These are phyloP conservation scores for Saccharum hybrid DNA, from an alignment of 202 grass and related monocot genomes.

Conservation along the genomic window DNA sequence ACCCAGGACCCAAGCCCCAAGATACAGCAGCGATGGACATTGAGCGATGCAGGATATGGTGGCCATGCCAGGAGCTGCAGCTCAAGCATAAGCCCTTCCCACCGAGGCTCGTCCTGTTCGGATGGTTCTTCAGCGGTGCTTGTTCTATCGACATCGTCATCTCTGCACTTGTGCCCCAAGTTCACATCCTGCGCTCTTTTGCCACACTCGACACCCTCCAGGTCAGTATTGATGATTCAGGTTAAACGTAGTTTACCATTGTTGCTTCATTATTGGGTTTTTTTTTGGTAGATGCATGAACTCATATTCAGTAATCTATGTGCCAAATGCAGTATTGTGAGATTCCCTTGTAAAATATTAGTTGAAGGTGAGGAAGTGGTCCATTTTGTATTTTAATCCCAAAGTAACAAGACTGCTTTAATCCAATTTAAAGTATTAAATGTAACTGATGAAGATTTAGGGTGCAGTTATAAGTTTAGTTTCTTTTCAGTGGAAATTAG, in stretches of 20 bases:
- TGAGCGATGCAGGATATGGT: conserved; percentile 74
- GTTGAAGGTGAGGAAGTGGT: not conserved
- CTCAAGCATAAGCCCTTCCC: conserved; percentile 20
- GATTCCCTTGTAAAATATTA: not conserved
- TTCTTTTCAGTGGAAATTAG: not conserved
- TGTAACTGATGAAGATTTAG: not conserved
- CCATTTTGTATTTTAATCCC: not conserved
- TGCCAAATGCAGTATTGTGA: not conserved
- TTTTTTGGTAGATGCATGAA: not conserved
- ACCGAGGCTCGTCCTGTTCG: conserved; percentile 54
- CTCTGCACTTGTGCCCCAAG: conserved; percentile 44
- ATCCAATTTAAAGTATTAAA: not conserved
- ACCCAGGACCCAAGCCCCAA: not conserved
- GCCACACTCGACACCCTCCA: conserved; percentile 48
- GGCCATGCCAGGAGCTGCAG: conserved; percentile 58
- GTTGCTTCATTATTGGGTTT: not conserved
- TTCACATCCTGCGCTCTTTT: conserved; percentile 46
- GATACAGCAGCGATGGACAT: conserved; percentile 4
- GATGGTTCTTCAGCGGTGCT: conserved; percentile 61
- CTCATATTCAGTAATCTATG: not conserved
- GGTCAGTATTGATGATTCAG: conserved; percentile 41
- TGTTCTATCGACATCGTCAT: conserved; percentile 63
- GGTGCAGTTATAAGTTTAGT: not conserved
- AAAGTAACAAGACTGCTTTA: not conserved
- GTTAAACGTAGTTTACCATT: not conserved